Evolutionary conservation across 164 flowering plant genomes (phyloP), one percentile per base, ranked within the genome.

Genomic region (Chloranthus sessilifolius): DNA sequence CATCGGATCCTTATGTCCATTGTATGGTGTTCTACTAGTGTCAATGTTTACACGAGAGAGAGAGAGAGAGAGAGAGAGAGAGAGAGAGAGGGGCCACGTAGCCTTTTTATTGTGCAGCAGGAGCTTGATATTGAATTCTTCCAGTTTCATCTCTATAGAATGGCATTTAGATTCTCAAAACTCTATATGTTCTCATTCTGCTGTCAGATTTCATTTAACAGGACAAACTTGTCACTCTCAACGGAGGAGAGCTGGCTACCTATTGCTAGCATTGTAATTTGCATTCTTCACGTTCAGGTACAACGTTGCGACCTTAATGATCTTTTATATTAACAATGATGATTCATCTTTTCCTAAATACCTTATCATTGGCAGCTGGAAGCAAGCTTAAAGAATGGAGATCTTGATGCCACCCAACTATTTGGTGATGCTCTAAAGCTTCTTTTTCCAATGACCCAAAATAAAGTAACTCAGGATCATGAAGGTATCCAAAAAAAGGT

Each of bases 201-300:
- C 21, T 17, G 24, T 19, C 21, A 25, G 25, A 19, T 11, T 7
- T 28, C 8, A 53, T 35, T 58, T 49, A 55, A 50, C 55, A 91
- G 96, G 79, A 69, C 96, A 51, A 91, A 85, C 52, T 63, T 88
- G 52, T 85, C 94, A 7, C 41, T 88, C 38, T 83, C 85, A n/a
- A 84, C 98, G 1, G 95, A 91, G 19, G 98, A 91, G 48, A 88
- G 96, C 63, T 91, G 95, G 96, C 69, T 88, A 49, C 96, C 95
- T 39, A 69, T 91, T 62, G 81, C 80, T n/a, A 83, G 98, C 80
- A 88, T 91, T 54, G 21, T 91, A 39, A 62, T 83, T 25, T 79
- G 98, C 77, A 79, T 88, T 46, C 43, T 71, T 67, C 96, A 88
- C 58, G 58, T 88, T 62, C 98, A 91, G 87, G 95, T 83, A 60